Evolutionary conservation across 179 eudicot genomes (phyloP), one percentile per base, ranked within the genome.

Genomic region (Drosera spatulata): DNA sequence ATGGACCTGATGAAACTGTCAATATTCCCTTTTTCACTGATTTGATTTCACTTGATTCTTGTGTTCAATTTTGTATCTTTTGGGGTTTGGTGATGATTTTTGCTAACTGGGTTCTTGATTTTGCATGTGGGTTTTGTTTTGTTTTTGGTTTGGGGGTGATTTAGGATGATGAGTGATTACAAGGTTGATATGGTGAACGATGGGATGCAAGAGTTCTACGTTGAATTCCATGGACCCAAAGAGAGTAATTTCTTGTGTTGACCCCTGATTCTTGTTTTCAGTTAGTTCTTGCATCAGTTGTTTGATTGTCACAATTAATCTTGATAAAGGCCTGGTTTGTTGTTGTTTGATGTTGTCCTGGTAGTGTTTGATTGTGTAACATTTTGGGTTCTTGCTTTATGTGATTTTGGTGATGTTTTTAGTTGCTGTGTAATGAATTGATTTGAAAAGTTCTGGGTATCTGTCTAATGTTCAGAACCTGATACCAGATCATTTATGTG

Each of bases 1-100:
- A 84, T 79, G 85, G 96, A 89, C 70, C 67, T 86, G 73, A 86
- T 86, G 95, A 89, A 86, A 79, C 73, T 86, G 96, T 88, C 33
- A 50, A 39, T 64, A 50, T 55, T 5, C 4, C 14, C 14, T n/a
- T 73, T 22, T 22, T 22, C 41, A 11, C 14, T 55, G 10, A 43
- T 58, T 44, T 15, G 6, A 33, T 57, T 57, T 3, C 5, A 4
- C 22, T 58, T 42, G 50, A 4, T 33, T 56, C 45, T 6, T 6
- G 12, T 22, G n/a, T 8, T 56, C 7, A 7, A 39, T 39, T 10
- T 37, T 10, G 33, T 55, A 33, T 1, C n/a, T 57, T 42, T 13
- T 44, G 49, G 42, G 12, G 42, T 15, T 6, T 22, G 33, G 0
- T 22, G 33, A 22, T 22, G 33, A 22, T 22, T 22, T 22, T 22